Evolutionary conservation across 208 protist genomes (phyloP), one percentile per base, ranked within the genome.

Genomic region (Acanthamoeba sp.): DNA sequence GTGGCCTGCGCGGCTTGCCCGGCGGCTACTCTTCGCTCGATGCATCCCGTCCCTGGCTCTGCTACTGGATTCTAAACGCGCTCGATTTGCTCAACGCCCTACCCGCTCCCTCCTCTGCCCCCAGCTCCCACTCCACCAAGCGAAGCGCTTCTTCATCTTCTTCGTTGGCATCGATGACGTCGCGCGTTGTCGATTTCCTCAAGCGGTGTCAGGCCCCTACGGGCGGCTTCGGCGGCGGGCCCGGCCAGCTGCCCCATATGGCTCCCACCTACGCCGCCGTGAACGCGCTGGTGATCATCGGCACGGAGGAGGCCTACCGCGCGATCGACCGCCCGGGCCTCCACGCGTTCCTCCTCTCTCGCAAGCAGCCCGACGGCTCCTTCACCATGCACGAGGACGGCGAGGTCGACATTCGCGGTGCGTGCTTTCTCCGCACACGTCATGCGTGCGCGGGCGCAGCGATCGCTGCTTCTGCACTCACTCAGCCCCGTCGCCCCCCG

Each of bases 211-310:
- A 97, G 71, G 38, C 94, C 29, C 16, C 48, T 29, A 84, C 27
- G 50, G 98, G 98, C 40, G 98, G 98, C 20, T 98, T 98, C 50
- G 96, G 93, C 42, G 98, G 98, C 52, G 97, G 97, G 20, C 97
- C 96, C 7, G 91, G 93, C 38, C 98, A 98, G 95, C 42, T 96
- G 27, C 59, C 96, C 20, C 98, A 98, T 94, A 76, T 98, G 4
- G 98, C 98, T 1, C 96, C 98, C 27, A 98, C 98, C 5, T 98
- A 98, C 90, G 98, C 97, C 0, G 94, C 97, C 20, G 89, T 98
- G 18, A 96, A 93, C 66, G 90, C 97, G 45, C 93, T 98, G 2
- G 57, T 76, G 18, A 88, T 93, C 16, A 66, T 98, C 50, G 96
- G 96, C 48, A 96, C 93, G 14, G 42, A 95, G 1, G 78, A 95